These are phyloP conservation scores for Ceriops decandra DNA, from an alignment of 345 rosid species.

Conservation along the genomic window DNA sequence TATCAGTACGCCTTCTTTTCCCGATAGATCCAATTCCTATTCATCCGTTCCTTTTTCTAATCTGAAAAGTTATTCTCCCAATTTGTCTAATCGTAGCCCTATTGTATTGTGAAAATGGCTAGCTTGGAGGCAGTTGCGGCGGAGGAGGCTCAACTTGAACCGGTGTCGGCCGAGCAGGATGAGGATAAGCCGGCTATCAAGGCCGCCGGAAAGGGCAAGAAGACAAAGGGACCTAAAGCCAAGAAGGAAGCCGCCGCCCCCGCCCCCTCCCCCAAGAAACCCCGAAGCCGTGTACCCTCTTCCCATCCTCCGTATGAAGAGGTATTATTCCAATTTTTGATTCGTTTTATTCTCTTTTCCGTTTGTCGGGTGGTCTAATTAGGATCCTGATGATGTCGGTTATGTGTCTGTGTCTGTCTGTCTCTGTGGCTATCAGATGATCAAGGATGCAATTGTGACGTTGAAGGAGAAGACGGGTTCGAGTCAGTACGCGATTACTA, in stretches of 20 bases:
- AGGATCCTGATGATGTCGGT: conserved; percentile 22
- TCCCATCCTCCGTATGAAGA: conserved; percentile 73
- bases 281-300: conserved; percentile 17
- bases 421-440: conserved; percentile 45
- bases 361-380: background rate
- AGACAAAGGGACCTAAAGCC: conserved; percentile 41
- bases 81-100: background rate
- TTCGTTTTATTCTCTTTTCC: background rate
- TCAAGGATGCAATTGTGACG: conserved; percentile 62
- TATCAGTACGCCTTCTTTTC: background rate
- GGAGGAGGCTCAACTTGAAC: conserved; percentile 15
- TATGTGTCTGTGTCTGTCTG: background rate
- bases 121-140: conserved; percentile 24
- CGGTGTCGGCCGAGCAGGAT: conserved; percentile 8
- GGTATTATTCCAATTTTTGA: conserved; percentile 21
- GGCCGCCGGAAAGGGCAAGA: conserved; percentile 40
- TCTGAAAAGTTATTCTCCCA: no score
- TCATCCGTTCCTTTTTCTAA: background rate
- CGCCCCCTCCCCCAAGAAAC: conserved; percentile 28
- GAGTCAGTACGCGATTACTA: conserved; percentile 80
- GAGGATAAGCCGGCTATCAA: conserved; percentile 20
- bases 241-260: conserved; percentile 42
- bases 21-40: conserved; percentile 16
- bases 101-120: conserved; percentile 27
- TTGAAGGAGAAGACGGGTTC: conserved; percentile 86